Evolutionary conservation across 164 flowering plant species (phyloP), one percentile per base, ranked within the genome.

Genomic region (Dillenia suffruticosa): DNA sequence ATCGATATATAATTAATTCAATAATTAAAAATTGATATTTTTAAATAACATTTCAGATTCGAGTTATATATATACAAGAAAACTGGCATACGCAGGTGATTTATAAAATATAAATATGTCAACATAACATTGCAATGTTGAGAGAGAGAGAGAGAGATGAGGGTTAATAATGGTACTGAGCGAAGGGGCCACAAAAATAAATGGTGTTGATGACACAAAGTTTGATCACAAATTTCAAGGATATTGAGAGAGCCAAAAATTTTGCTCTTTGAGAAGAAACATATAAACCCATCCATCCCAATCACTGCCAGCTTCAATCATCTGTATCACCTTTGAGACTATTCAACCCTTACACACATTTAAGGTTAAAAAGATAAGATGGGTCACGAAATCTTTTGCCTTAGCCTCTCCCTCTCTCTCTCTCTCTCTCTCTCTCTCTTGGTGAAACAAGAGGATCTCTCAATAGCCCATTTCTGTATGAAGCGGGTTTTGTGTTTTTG

Each of bases 151-250:
- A 52, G 55, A 17, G 55, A 43, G 53, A 13, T 9, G 54, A 13
- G 59, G 51, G 32, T 45, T 61, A 55, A 51, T 62, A 62, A 62
- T 51, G 62, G 40, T n/a, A 24, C 54, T 47, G 55, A 40, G 49
- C 15, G 47, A 67, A 58, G 60, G 73, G 77, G 60, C 77, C 71
- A 70, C 77, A 60, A 46, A 46, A 74, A 60, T 73, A 74, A 66
- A 70, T 74, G 66, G 70, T 47, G 74, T 63, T 59, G 73, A 67
- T 74, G 77, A 70, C 60, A 63, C 57, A 54, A 19, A 17, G 45
- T 58, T 59, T 66, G 68, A 69, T 73, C 73, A 73, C 73, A 69
- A 59, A 43, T 73, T 46, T 69, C 68, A 66, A 73, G 40, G 40
- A 32, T 4, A 66, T 55, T 13, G 43, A 57, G 40, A 58, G 49